Conservation (phyloP, 345 rosid genomes). For the Hypericum androsaemum region DNA sequence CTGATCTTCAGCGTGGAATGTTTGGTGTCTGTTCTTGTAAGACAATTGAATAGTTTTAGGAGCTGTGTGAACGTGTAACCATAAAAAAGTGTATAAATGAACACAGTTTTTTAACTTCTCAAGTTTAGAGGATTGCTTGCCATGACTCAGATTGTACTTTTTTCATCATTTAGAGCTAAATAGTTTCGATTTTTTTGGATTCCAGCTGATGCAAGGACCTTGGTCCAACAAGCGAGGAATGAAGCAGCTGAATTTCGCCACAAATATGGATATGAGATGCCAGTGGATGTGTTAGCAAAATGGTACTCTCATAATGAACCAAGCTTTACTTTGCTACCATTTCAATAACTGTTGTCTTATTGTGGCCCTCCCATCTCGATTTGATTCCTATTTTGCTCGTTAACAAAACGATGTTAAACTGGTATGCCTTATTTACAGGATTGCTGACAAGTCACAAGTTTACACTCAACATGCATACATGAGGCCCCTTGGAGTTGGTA, state of each 20-base stretch:
- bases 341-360: no score
- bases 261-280: constrained; percentile 97
- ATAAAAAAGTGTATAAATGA: no score
- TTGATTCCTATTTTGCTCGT: background rate
- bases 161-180: background rate
- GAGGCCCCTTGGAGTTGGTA: constrained; percentile 99
- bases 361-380: no score
- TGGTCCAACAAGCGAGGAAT: constrained; percentile 96
- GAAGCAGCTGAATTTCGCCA: constrained; percentile 97
- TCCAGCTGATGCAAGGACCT: constrained; percentile 96
- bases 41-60: no score
- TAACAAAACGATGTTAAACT: background rate
- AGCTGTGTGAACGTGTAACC: no score
- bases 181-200: background rate
- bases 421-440: constrained; percentile 36
- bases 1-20: no score
- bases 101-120: no score
- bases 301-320: constrained; percentile 22
- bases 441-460: constrained; percentile 94
- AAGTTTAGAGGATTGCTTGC: no score
- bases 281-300: constrained; percentile 83
- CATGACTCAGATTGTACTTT: background rate
- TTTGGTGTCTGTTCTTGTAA: no score
- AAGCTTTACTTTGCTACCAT: no score
- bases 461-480: constrained; percentile 99